phyloP scores from a whole-genome alignment of 192 early-diverging fungal species.

The Rhizophagus clarus region DNA sequence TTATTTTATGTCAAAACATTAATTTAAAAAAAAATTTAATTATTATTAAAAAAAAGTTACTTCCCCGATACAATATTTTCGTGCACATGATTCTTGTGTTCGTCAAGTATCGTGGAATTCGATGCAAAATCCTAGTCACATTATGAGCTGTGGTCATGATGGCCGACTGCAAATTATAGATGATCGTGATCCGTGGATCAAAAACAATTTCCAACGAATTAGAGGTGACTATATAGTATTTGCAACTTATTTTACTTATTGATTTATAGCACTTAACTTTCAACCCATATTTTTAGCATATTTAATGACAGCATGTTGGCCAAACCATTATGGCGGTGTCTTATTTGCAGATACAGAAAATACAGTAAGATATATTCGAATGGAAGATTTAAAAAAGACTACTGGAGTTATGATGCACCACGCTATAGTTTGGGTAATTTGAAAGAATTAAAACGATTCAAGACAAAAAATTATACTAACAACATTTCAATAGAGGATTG shows the following conservation, averaged over 20 bases:
- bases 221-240: neutral
- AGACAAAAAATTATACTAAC: neutral
- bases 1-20: neutral
- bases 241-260: neutral
- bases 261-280: neutral
- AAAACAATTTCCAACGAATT: slow-evolving; percentile 25
- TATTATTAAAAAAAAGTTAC: neutral
- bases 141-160: slow-evolving; percentile 30
- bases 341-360: slow-evolving; percentile 28
- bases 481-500: slow-evolving; percentile 3
- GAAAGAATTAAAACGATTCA: neutral
- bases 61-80: neutral
- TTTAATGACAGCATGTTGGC: slow-evolving; percentile 20
- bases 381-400: slow-evolving; percentile 31
- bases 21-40: neutral
- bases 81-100: slow-evolving; percentile 27
- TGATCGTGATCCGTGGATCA: slow-evolving; percentile 28
- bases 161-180: slow-evolving; percentile 29
- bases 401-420: slow-evolving; percentile 24
- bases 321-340: slow-evolving; percentile 23
- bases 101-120: slow-evolving; percentile 30
- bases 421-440: slow-evolving; percentile 19
- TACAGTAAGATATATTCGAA: slow-evolving; percentile 22
- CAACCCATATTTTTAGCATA: neutral
- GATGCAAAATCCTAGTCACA: slow-evolving; percentile 21